Conservation (phyloP, 2,329 filamentous ascomycete genomes). For the Penicillium oxalicum region DNA sequence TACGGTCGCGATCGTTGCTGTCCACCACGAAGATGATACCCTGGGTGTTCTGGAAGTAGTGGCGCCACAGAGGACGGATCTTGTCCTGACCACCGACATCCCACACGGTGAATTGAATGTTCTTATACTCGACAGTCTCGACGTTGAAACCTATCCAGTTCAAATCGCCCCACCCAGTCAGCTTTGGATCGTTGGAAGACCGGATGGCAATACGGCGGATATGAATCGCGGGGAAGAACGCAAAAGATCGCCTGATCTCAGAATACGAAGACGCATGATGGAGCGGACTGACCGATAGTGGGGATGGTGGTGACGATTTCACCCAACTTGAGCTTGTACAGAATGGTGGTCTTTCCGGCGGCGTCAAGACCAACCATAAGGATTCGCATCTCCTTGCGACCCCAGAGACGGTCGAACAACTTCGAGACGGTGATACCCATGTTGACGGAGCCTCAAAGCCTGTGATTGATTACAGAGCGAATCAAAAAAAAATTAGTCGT, state of each 20-base stretch:
- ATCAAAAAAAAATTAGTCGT: constrained; percentile 8
- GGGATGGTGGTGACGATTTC: constrained; percentile 98
- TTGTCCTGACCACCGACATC: constrained; percentile 99
- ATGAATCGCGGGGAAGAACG: neutral
- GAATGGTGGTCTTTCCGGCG: constrained; percentile 98
- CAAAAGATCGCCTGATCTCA: no score
- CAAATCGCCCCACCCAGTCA: constrained; percentile 1
- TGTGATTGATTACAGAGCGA: neutral
- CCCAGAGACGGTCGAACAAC: constrained; percentile 92
- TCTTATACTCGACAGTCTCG: constrained; percentile 99
- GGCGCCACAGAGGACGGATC: constrained; percentile 98
- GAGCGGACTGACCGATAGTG: constrained; percentile 71
- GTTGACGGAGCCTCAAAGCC: constrained; percentile 43
- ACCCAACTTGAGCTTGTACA: constrained; percentile 99
- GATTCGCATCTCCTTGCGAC: constrained; percentile 99
- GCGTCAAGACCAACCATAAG: constrained; percentile 99
- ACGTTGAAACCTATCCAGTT: constrained; percentile 80
- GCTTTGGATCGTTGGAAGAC: neutral
- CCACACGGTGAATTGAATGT: constrained; percentile 99
- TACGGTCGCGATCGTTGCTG: constrained; percentile 96
- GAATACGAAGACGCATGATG: neutral
- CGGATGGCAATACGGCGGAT: neutral
- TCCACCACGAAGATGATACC: constrained; percentile 99
- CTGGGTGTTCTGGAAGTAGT: constrained; percentile 99
- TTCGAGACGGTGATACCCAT: constrained; percentile 99